These are phyloP conservation scores for Nothophytophthora sp. DNA, from an alignment of 352 stramenopile species.

Conservation along the genomic window DNA sequence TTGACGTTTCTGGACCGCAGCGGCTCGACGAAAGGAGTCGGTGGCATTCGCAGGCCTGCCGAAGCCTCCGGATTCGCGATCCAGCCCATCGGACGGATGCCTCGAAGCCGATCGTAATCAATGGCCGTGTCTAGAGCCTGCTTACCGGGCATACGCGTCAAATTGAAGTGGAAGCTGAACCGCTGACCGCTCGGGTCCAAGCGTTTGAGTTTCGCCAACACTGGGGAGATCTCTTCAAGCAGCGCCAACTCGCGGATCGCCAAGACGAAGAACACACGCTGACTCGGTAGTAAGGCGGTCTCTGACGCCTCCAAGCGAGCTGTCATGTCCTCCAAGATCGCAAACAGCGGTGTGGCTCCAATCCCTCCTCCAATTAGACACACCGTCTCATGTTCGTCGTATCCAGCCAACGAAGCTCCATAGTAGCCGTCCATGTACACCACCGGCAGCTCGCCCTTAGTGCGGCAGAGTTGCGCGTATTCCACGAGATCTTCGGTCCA, in stretches of 20 bases:
- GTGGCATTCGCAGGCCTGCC: neutral
- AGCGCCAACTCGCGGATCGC: conserved; percentile 41
- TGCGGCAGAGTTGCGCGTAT: conserved; percentile 31
- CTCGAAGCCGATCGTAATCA: conserved; percentile 24
- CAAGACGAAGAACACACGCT: conserved; percentile 44
- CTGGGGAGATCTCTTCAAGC: conserved; percentile 39
- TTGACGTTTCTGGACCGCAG: conserved; percentile 26
- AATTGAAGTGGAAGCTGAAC: conserved; percentile 30
- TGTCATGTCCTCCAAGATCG: conserved; percentile 54
- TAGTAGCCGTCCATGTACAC: conserved; percentile 68
- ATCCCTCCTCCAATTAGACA: conserved; percentile 54
- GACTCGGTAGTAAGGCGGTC: conserved; percentile 9
- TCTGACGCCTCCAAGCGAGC: conserved; percentile 11
- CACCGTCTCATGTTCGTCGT: conserved; percentile 44
- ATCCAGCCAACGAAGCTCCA: conserved; percentile 37
- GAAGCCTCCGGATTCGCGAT: neutral
- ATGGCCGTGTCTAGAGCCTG: conserved; percentile 19
- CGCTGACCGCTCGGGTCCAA: conserved; percentile 22
- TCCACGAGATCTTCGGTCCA: conserved; percentile 50
- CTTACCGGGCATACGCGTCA: conserved; percentile 30
- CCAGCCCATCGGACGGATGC: neutral
- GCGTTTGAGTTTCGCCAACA: conserved; percentile 27
- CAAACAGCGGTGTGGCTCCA: conserved; percentile 51
- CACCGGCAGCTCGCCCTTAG: conserved; percentile 21
- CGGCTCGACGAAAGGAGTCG: conserved; percentile 35